These are phyloP conservation scores for Epichloe coenophiala DNA, from an alignment of 2,329 filamentous ascomycete genomes.

Conservation along the genomic window DNA sequence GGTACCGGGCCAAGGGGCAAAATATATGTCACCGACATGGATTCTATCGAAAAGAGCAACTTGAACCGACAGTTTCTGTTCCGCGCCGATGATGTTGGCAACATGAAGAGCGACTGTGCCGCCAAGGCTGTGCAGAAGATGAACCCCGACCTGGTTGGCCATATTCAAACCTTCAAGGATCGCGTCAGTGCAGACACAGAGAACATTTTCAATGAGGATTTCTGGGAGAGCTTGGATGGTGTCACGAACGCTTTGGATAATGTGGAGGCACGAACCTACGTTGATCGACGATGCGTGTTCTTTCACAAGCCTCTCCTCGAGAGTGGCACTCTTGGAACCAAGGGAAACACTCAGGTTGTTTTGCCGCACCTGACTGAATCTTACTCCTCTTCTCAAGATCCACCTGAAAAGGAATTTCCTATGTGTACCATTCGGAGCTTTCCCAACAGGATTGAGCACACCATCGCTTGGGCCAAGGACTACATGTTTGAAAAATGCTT, in stretches of 20 bases:
- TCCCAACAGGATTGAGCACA: conserved; percentile 96
- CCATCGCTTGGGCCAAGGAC: conserved; percentile 95
- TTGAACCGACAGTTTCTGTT: conserved; percentile 96
- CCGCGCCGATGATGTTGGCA: conserved; percentile 81
- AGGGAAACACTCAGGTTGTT: conserved; percentile 95
- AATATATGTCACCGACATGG: conserved; percentile 92
- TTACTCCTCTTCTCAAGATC: conserved; percentile 89
- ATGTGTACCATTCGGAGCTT: conserved; percentile 98
- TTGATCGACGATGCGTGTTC: conserved; percentile 92
- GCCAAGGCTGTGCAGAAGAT: conserved; percentile 81
- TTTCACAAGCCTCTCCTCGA: conserved; percentile 95
- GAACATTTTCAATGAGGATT: conserved; percentile 83
- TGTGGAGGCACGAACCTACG: conserved; percentile 90
- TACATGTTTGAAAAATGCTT: conserved; percentile 83
- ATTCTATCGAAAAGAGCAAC: conserved; percentile 98
- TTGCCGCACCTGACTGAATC: conserved; percentile 87
- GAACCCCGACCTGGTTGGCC: conserved; percentile 83
- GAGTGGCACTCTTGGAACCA: conserved; percentile 95
- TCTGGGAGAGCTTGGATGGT: conserved; percentile 77
- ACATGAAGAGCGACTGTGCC: conserved; percentile 92
- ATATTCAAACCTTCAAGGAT: conserved; percentile 77
- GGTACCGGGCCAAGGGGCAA: conserved; percentile 77
- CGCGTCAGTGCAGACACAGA: conserved; percentile 87
- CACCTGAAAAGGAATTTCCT: conserved; percentile 95
- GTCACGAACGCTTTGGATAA: conserved; percentile 98